Base-by-base conservation (phyloP, 768 basidiomycete species). In the Amanita exitialis region DNA sequence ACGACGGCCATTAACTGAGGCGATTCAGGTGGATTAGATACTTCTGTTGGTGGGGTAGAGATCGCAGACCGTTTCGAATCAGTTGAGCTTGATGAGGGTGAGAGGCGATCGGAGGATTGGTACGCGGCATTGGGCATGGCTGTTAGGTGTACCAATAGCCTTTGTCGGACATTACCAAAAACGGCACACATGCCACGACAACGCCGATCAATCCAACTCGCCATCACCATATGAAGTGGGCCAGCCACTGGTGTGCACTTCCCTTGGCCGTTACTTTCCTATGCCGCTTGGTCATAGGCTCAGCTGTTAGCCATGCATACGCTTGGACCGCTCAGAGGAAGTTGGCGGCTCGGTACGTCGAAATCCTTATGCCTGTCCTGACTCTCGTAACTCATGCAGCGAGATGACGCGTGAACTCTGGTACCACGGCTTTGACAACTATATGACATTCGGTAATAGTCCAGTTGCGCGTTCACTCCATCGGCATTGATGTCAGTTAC, bases 371-470 rank as follows among this genome's bases (percentile, higher is more conserved):
- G 15, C 1, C 44, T 34, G 44, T 23, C 32, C 32, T 32, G 25
- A 36, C 20, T 39, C 15, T 47, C 30, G 34, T 52, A 32, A 34
- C 28, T 27, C 16, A 18, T 52, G 32, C 23, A 91, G 90, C 41
- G 77, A 90, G 57, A 74, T 73, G 59, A 82, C 81, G 7, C 79
- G 84, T 39, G 79, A 85, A 49, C 68, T 95, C 4, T 96, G 90
- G 86, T 84, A 89, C 61, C 92, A 95, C 71, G 93, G 92, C 0
- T 96, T 83, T 60, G 66, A 89, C 59, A 82, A 79, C 58, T 96
- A 96, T 64, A 94, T 95, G 92, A 74, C 68, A 43, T 78, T 77
- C 62, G 93, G 89, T 90, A 56, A 58, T 18, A 59, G 10, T 15
- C 35, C 25, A 23, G 30, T 36, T 21, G 44, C 34, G 36, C 3